Conservation (phyloP, 192 early-diverging fungal species). For the Podochytrium sp. region DNA sequence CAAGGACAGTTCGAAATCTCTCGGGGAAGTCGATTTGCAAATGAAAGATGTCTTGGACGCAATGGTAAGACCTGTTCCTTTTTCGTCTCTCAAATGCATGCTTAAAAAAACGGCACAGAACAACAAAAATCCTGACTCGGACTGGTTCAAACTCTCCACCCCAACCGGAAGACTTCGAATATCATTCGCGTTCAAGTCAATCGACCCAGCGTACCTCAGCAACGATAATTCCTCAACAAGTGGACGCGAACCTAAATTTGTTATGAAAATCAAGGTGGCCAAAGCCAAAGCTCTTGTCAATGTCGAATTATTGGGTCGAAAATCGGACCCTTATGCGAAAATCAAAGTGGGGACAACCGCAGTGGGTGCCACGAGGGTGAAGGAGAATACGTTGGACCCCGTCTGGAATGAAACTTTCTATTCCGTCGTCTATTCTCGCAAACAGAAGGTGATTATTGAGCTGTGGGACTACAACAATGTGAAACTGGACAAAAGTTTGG, state of each 20-base stretch:
- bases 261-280: conserved; percentile 76
- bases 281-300: conserved; percentile 49
- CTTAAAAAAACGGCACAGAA: conserved; percentile 36
- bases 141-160: conserved; percentile 68
- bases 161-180: conserved; percentile 60
- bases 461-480: conserved; percentile 89
- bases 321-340: conserved; percentile 90
- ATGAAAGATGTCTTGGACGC: conserved; percentile 49
- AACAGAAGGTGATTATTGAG: conserved; percentile 76
- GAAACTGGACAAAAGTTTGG: conserved; percentile 83
- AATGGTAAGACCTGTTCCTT: conserved; percentile 40
- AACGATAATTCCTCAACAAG: conserved; percentile 50
- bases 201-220: conserved; percentile 65
- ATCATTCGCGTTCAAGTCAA: conserved; percentile 77
- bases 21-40: conserved; percentile 49
- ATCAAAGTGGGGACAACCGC: conserved; percentile 64
- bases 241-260: conserved; percentile 67
- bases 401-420: conserved; percentile 91
- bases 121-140: conserved; percentile 33
- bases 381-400: conserved; percentile 82
- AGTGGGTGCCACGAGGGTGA: conserved; percentile 77
- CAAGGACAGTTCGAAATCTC: conserved; percentile 47
- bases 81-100: neutral
- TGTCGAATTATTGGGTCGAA: conserved; percentile 35
- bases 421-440: conserved; percentile 76